Percentiles rank a stretch among this genome's conserved stretches.
Conservation (phyloP, 148 eudicot genomes). For the Amaranthus cruentus region DNA sequence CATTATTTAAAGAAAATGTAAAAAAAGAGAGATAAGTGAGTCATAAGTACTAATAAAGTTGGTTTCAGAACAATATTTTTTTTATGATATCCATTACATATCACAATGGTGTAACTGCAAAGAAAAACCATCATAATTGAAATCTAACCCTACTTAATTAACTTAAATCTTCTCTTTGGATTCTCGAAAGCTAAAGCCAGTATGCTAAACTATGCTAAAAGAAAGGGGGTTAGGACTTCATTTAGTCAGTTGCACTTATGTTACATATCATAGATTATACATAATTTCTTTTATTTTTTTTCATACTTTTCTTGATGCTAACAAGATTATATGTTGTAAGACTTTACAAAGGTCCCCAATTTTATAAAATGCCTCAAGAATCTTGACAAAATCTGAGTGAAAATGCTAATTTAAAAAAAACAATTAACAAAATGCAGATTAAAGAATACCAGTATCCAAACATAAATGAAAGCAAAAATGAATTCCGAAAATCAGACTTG, state of each 20-base stretch:
- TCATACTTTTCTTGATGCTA: slow-evolving; percentile 15
- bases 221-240: slow-evolving; percentile 29
- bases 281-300: slow-evolving; percentile 4
- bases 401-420: too few relatives aligned
- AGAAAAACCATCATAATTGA: slow-evolving; percentile 21
- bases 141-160: slow-evolving; percentile 13
- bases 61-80: slow-evolving; percentile 10
- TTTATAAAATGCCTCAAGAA: too few relatives aligned
- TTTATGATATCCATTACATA: slow-evolving; percentile 19
- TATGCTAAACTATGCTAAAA: slow-evolving; percentile 25
- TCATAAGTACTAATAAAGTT: slow-evolving; percentile 12
- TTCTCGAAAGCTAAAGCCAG: slow-evolving; percentile 30
- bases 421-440: too few relatives aligned
- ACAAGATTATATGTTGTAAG: too few relatives aligned
- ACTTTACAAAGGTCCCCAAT: too few relatives aligned
- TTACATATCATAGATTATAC: slow-evolving; percentile 36
- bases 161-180: slow-evolving; percentile 23
- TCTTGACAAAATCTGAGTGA: too few relatives aligned
- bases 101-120: slow-evolving; percentile 23
- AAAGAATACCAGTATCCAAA: too few relatives aligned
- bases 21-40: background rate
- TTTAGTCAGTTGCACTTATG: slow-evolving; percentile 32
- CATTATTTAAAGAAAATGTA: too few relatives aligned
- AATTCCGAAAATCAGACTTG: background rate
- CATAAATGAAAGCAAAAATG: background rate